A percentile compares a stretch with the other conserved stretches of the same genome.
Conservation (phyloP, 192 early-diverging fungal species). For the Mortierella hygrophila region DNA sequence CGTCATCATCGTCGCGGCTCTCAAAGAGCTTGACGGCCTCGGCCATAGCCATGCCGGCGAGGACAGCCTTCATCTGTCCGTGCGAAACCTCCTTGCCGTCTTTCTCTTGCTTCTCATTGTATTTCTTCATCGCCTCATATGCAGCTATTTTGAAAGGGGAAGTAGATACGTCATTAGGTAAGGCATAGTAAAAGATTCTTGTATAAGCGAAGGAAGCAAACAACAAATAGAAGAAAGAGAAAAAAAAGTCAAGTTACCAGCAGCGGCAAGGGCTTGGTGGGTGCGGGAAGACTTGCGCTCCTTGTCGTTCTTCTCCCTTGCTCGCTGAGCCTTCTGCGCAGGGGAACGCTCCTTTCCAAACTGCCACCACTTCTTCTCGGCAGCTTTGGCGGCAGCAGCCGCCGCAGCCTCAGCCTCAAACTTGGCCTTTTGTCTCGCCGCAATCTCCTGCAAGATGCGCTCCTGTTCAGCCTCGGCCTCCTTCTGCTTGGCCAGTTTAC, state of each 20-base stretch:
- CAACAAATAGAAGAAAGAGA: neutral
- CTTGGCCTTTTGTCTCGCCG: slow-evolving; percentile 33
- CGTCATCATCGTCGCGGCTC: slow-evolving; percentile 37
- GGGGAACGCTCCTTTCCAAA: slow-evolving; percentile 13
- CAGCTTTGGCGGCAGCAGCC: slow-evolving; percentile 36
- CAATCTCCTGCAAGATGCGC: slow-evolving; percentile 33
- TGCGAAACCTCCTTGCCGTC: slow-evolving; percentile 48
- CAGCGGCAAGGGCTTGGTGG: slow-evolving; percentile 54
- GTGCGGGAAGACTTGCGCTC: slow-evolving; percentile 42
- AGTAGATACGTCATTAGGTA: neutral
- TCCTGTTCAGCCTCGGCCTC: slow-evolving; percentile 44
- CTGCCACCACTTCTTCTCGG: slow-evolving; percentile 48
- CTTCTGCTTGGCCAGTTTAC: slow-evolving; percentile 45
- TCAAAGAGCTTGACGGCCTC: slow-evolving; percentile 55
- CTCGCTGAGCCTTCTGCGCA: slow-evolving; percentile 27
- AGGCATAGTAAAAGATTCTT: neutral
- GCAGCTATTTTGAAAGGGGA: slow-evolving; percentile 30
- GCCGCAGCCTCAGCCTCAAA: slow-evolving; percentile 41
- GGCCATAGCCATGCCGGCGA: slow-evolving; percentile 60
- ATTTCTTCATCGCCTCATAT: slow-evolving; percentile 52
- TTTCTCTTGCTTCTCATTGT: slow-evolving; percentile 41
- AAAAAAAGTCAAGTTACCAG: slow-evolving; percentile 22
- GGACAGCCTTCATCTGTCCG: slow-evolving; percentile 48
- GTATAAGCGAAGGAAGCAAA: neutral
- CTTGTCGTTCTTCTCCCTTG: slow-evolving; percentile 38